Conservation (phyloP, 148 eudicot genomes). For the Rhododendron henanense region DNA sequence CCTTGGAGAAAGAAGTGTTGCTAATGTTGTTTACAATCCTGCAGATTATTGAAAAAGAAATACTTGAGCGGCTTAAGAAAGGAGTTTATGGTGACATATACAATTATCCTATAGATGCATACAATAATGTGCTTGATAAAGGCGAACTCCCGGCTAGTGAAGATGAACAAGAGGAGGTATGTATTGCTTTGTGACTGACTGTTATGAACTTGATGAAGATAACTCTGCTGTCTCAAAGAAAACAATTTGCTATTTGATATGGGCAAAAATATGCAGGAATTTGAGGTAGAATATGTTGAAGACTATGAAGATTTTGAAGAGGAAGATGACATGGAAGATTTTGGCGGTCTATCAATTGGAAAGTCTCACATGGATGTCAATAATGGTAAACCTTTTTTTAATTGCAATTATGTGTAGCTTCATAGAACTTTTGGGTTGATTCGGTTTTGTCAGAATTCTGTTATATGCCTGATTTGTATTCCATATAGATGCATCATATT, state of each 20-base stretch:
- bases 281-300: slow-evolving; percentile 72
- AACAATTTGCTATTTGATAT: neutral
- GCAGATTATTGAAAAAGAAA: slow-evolving; percentile 86
- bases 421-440: neutral
- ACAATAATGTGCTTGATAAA: slow-evolving; percentile 41
- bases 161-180: slow-evolving; percentile 51
- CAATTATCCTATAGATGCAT: slow-evolving; percentile 41
- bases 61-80: slow-evolving; percentile 69
- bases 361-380: slow-evolving; percentile 26
- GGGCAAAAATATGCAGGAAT: slow-evolving; percentile 34
- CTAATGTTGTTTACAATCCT: slow-evolving; percentile 10
- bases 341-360: slow-evolving; percentile 35
- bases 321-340: slow-evolving; percentile 87
- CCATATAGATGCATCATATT: neutral
- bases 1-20: neutral
- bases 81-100: slow-evolving; percentile 69
- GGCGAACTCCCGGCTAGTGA: slow-evolving; percentile 26
- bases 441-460: neutral
- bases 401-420: neutral
- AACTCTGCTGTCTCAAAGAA: neutral
- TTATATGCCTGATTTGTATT: neutral
- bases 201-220: neutral
- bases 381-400: slow-evolving; percentile 10
- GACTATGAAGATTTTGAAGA: slow-evolving; percentile 71
- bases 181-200: slow-evolving; percentile 14